Conservation (phyloP, 345 rosid genomes). For the Acer negundo region DNA sequence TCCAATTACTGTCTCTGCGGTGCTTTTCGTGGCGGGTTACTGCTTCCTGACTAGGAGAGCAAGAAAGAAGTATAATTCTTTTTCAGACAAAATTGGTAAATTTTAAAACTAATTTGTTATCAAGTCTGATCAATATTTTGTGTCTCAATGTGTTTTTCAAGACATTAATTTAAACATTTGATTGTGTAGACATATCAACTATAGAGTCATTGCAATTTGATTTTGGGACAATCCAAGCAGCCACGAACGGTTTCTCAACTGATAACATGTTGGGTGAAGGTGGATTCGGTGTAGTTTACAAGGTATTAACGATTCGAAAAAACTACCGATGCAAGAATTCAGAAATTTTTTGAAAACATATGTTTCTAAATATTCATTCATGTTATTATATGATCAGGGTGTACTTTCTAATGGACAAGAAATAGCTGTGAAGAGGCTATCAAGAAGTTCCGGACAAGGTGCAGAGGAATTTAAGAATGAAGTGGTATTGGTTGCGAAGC, state of each 20-base stretch:
- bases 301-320: slow-evolving; percentile 29
- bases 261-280: slow-evolving; percentile 66
- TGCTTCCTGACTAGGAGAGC: slow-evolving; percentile 32
- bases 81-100: slow-evolving; percentile 38
- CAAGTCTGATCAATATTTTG: too few species aligned
- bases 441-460: slow-evolving; percentile 44
- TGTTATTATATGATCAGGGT: slow-evolving; percentile 41
- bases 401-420: slow-evolving; percentile 33
- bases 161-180: not conserved
- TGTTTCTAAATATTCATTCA: not conserved
- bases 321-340: not conserved
- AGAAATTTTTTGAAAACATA: not conserved
- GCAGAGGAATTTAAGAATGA: slow-evolving; percentile 49
- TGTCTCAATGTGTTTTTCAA: too few species aligned
- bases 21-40: slow-evolving; percentile 31
- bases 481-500: slow-evolving; percentile 38
- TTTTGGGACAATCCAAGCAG: slow-evolving; percentile 37
- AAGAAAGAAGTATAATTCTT: slow-evolving; percentile 31
- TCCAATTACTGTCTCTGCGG: slow-evolving; percentile 25
- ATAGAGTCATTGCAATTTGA: slow-evolving; percentile 49
- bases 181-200: slow-evolving; percentile 34
- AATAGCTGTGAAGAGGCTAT: slow-evolving; percentile 54
- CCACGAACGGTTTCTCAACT: slow-evolving; percentile 52
- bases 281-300: slow-evolving; percentile 71
- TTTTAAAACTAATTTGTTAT: not conserved